Base-by-base conservation (phyloP, 257 asterid genomes). In the Fraxinus excelsior region DNA sequence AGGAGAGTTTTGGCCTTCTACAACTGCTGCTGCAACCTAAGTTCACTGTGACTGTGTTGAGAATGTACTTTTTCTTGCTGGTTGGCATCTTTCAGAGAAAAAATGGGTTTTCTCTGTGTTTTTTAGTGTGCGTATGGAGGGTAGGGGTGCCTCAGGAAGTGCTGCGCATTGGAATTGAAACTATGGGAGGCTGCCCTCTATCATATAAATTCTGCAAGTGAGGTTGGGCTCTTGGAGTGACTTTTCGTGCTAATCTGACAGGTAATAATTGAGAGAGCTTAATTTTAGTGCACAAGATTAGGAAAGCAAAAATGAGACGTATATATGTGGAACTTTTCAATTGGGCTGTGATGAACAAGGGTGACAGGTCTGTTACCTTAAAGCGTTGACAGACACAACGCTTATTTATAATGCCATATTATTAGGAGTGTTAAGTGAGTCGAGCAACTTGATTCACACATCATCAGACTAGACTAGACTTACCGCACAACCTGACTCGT, bases 21-120 rank as follows among this genome's bases (percentile, higher is more conserved):
- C 92, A 86, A 44, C 89, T 76, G 83, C 87, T 79, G 78, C 80
- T 46, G 90, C 97, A 93, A 29, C 92, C 92, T 3, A 91, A 72
- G 44, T 88, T 84, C n/a, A 89, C 94, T 0, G 87, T 46, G 6
- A 78, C 84, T 4, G 87, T 78, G 83, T 74, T 87, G 9, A 88
- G 86, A 51, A 76, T 81, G 74, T 87, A 70, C 75, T 79, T 85
- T 76, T 79, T 91, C 80, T 86, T 86, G 86, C 46, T 21, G 71
- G 64, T 74, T 42, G 94, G 76, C 97, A 40, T 40, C 49, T 40
- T 40, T 53, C 34, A 49, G 70, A 16, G 13, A 3, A n/a, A 9
- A 66, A 14, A 26, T 49, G 38, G 25, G 31, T 25, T 21, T 51
- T 53, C 11, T 34, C 25, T 12, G 21, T 9, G 64, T 60, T 32